Base-by-base conservation (phyloP, 306 rosid genomes). In the Datisca glomerata region DNA sequence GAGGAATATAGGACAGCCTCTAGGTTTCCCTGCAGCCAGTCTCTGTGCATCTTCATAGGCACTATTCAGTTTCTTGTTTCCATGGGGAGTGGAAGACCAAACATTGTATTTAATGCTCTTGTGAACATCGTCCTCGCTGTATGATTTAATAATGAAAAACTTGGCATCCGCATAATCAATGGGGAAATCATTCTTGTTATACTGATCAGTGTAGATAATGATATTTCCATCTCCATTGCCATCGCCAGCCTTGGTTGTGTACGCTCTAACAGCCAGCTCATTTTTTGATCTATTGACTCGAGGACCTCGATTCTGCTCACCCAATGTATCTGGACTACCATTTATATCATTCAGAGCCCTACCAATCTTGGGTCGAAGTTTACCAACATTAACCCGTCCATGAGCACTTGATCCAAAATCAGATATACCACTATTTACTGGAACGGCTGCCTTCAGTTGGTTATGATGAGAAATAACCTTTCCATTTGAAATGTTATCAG, bases 91-190 rank as follows among this genome's bases (percentile, higher is more conserved):
- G 31, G 96, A 87, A 4, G 96, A 87, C 96, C 96, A 87, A 53
- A 87, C 80, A 71, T 79, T 87, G 66, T 87, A 87, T 56, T 87
- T 87, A 33, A 87, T 64, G 64, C 96, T 87, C 69, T 82, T 87
- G 70, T 87, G 96, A 43, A 87, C 94, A 72, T 87, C 96, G 69
- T 87, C 96, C 69, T 87, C 96, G 12, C 94, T 87, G 71, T 87
- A 87, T 4, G 96, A 87, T 71, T 87, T 87, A 45, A 87, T 82
- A 25, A 82, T 93, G 65, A 79, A 87, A 67, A 82, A 76, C 49
- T 82, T 87, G 1, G 89, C 96, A 59, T 76, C 75, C 42, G 17
- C 65, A 12, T 82, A 71, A 40, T 71, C 80, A 63, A 69, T 51
- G 21, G 73, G 75, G 40, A 87, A 71, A 29, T 72, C 87, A 25